Base-by-base conservation (phyloP, 441 rosid species). In the Brassica balearica region DNA sequence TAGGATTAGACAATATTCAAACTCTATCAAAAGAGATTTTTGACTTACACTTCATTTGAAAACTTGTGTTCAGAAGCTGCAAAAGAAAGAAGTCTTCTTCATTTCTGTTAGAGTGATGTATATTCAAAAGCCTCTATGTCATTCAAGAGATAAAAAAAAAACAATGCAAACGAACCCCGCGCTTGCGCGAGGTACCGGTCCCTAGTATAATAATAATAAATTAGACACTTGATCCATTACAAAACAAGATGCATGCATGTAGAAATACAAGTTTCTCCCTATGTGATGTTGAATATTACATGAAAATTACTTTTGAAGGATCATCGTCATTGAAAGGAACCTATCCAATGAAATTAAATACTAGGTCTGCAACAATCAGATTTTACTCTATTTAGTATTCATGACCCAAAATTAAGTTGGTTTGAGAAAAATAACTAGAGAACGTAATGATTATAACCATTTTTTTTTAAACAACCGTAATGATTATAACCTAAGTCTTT, bases 181-280 rank as follows among this genome's bases (percentile, higher is more conserved):
- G 43, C 43, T 15, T 15, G 43, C 43, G 43, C 43, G 43, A 3
- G 10, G 11, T 38, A 2, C 43, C 43, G 11, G 6, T 38, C 46
- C 46, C 11, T 38, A 38, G 11, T 41, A 15, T 15, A 15, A 15
- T 15, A 61, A 43, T 38, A 43, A 38, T 59, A 1, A 8, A n/a
- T 59, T 36, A 36, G 23, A 58, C 14, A 36, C 46, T 61, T 14
- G 12, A 43, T 25, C 34, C 75, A 72, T 61, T 11, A 61, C 75
- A 32, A 72, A 72, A 51, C 62, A 48, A 59, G 36, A 59, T 71
- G 8, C 56, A 36, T 59, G 5, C 43, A 71, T 32, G 4, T 41
- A 41, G 48, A 59, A 36, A 58, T 41, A 4, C 6, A 56, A 11
- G 12, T 70, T 9, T 3, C 48, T 3, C 3, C 4, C 27, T 56